Evolutionary conservation across 208 protist species (phyloP).

Genomic region (Crithidia brevicula): DNA sequence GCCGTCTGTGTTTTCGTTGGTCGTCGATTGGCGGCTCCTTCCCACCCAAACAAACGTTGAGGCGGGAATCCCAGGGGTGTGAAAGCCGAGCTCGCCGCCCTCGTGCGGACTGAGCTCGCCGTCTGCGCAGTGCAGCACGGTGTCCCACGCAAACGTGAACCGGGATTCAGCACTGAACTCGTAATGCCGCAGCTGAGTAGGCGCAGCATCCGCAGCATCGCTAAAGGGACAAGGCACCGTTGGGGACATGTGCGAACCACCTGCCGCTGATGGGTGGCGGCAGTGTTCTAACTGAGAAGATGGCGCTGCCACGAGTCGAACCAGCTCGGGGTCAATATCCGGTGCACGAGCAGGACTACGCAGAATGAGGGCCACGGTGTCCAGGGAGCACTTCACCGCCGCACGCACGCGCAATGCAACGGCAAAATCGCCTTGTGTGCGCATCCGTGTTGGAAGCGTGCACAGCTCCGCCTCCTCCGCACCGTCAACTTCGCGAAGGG

Average conservation of each 20-base stretch:
- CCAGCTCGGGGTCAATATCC: constrained; percentile 27
- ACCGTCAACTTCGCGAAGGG: constrained; percentile 13
- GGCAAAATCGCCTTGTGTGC: neutral
- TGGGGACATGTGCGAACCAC: neutral
- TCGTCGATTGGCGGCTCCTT: too few species aligned
- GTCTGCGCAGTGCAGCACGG: constrained; percentile 23
- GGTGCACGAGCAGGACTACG: neutral
- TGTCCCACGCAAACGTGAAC: constrained; percentile 21
- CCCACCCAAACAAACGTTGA: constrained; percentile 36
- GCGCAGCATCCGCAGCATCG: too few species aligned
- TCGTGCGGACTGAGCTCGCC: constrained; percentile 7
- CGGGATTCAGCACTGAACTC: constrained; percentile 14
- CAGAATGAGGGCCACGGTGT: constrained; percentile 14
- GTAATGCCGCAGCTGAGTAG: constrained; percentile 30
- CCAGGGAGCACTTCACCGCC: constrained; percentile 23
- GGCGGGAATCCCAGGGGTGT: constrained; percentile 34
- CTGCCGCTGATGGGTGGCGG: neutral
- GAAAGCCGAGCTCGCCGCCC: constrained; percentile 37
- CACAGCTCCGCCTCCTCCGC: constrained; percentile 30
- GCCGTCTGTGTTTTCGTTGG: too few species aligned
- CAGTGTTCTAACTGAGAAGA: neutral
- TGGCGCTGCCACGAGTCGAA: constrained; percentile 4
- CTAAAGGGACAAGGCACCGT: neutral
- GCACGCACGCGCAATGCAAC: constrained; percentile 36
- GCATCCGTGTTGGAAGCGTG: constrained; percentile 15